Conservation (phyloP, 1,284 basidiomycete species). For the Ceratobasidium sp. region DNA sequence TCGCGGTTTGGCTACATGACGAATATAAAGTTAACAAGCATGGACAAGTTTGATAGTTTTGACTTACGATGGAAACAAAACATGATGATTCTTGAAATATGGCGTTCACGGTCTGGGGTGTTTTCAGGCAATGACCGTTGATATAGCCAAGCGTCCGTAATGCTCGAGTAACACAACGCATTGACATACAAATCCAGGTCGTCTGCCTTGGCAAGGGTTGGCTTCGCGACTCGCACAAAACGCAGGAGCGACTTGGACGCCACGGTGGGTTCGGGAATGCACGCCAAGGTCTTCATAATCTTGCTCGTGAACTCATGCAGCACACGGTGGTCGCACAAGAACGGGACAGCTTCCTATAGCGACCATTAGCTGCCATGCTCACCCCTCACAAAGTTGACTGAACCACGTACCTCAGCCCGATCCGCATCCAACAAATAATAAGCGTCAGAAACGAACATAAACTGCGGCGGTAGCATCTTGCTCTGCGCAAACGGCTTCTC, state of each 20-base stretch:
- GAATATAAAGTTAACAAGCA: no score
- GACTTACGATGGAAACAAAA: slow-evolving; percentile 75
- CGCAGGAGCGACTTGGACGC: slow-evolving; percentile 62
- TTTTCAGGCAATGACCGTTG: slow-evolving; percentile 72
- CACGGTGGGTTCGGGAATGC: slow-evolving; percentile 57
- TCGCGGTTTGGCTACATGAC: slow-evolving; percentile 67
- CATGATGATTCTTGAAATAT: slow-evolving; percentile 69
- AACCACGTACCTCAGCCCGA: slow-evolving; percentile 45
- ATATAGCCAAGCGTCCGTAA: slow-evolving; percentile 77
- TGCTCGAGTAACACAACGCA: slow-evolving; percentile 69
- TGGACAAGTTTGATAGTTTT: no score
- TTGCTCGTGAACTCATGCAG: slow-evolving; percentile 79
- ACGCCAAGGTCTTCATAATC: slow-evolving; percentile 72
- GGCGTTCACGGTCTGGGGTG: slow-evolving; percentile 57
- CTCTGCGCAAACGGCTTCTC: slow-evolving; percentile 66
- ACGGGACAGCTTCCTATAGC: slow-evolving; percentile 64
- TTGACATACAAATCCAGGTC: slow-evolving; percentile 74
- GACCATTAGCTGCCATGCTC: background rate
- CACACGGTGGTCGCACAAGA: slow-evolving; percentile 76
- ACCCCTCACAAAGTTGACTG: background rate
- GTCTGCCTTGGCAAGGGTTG: slow-evolving; percentile 68
- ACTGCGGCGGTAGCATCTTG: slow-evolving; percentile 74
- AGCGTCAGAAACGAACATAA: slow-evolving; percentile 74
- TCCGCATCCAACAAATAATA: slow-evolving; percentile 82
- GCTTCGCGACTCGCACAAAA: slow-evolving; percentile 76